Base-by-base conservation (phyloP, 225 moss, liverwort and hornwort species). In the Straminergon stramineum region DNA sequence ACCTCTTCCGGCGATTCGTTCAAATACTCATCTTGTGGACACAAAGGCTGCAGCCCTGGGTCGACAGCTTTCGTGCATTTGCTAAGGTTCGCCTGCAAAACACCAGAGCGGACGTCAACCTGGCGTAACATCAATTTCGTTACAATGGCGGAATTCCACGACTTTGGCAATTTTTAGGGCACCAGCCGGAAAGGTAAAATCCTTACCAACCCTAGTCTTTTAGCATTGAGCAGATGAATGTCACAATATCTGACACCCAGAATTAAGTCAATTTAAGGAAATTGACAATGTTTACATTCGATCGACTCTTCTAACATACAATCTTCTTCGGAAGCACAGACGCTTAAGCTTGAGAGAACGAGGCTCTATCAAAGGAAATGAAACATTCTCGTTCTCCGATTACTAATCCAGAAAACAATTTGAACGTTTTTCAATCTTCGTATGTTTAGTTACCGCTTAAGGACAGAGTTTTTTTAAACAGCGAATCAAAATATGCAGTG, bases 21-120 rank as follows among this genome's bases (percentile, higher is more conserved):
- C 5, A 89, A 51, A 79, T 86, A 86, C 63, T 90, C 88, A 81
- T 92, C 89, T 86, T 93, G 93, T 31, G 79, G 79, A 81, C 93
- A 93, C 62, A 93, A 81, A 48, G 93, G 92, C 84, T 90, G 41
- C 68, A 93, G 79, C 61, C 43, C 75, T 52, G 92, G 37, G 32
- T 92, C 92, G 58, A 93, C 91, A 75, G 88, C 55, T 86, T 92
- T 93, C 27, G 76, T 86, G 88, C 93, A 93, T 64, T n/a, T 52
- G 81, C 91, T 93, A 10, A 93, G 92, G 9, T 93, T 93, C 26
- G 30, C 90, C 93, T 93, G 89, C 82, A 89, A 30, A 84, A 77
- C 81, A 58, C 18, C 84, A 87, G 55, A 82, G 75, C 39, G 4
- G 82, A 55, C 17, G 75, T 88, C 76, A 90, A 35, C 19, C 66